Conservation (phyloP, 768 basidiomycete species). For the Pholiota molesta region DNA sequence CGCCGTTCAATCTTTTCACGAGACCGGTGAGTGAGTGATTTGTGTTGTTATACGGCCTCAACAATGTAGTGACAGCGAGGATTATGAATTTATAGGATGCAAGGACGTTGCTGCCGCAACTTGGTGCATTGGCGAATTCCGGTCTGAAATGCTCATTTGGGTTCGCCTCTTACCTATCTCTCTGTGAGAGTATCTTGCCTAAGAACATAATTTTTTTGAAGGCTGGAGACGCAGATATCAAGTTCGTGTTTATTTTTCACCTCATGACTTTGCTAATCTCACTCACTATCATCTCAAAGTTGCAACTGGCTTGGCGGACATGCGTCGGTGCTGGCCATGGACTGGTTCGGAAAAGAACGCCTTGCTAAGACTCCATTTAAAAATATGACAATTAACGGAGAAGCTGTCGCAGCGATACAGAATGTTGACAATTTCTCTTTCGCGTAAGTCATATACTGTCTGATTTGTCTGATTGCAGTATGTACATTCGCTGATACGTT, state of each 20-base stretch:
- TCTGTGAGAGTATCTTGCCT: conserved; percentile 1
- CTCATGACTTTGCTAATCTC: not conserved
- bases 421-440: conserved; percentile 71
- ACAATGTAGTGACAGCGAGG: not conserved
- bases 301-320: conserved; percentile 53
- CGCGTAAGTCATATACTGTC: conserved; percentile 47
- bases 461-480: not conserved
- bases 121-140: conserved; percentile 48
- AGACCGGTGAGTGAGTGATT: conserved; percentile 58
- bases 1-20: conserved; percentile 43
- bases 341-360: conserved; percentile 46
- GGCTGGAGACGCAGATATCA: conserved; percentile 55
- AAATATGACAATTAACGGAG: conserved; percentile 60
- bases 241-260: conserved; percentile 33
- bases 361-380: conserved; percentile 40
- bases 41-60: not conserved
- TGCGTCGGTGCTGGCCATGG: conserved; percentile 45
- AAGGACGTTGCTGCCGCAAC: conserved; percentile 53
- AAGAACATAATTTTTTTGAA: conserved; percentile 23
- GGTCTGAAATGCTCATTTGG: conserved; percentile 50
- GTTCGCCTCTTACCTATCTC: conserved; percentile 26
- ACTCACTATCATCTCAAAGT: conserved; percentile 22
- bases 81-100: conserved; percentile 43
- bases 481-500: not conserved
- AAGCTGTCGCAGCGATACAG: conserved; percentile 57